Base-by-base conservation (phyloP, 1,284 basidiomycete species). In the Melanopsichium pennsylvanicum region DNA sequence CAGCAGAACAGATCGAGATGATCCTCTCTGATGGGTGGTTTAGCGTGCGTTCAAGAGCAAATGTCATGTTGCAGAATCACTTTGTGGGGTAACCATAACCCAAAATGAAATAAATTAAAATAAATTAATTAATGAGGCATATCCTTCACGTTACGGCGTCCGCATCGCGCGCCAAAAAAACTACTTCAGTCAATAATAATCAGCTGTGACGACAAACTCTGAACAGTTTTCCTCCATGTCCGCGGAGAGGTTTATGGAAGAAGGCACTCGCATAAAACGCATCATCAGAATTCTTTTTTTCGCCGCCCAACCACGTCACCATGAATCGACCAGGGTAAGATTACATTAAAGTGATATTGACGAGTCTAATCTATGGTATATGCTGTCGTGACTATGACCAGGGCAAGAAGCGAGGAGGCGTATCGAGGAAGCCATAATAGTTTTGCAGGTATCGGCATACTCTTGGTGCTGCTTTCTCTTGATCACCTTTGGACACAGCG, bases 391-490 rank as follows among this genome's bases (percentile, higher is more conserved):
- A 21, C 29, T 26, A 3, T 18, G 36, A 47, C 63, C 63, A 67
- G 1, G 56, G 44, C 27, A 60, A 13, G 36, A 67, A 67, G 27
- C 46, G 19, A n/a, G 57, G 48, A 29, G 52, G 33, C n/a, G 26
- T 39, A 2, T 26, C 19, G 10, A 57, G 37, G 25, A 57, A 62
- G 32, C 64, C 64, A 25, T 68, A 68, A 29, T 62, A 68, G 34
- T 58, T 68, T 18, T 62, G 64, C 25, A 62, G 12, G 37, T 21
- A 27, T 50, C 57, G 46, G 34, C 35, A 49, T 12, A 55, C 18
- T 35, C 44, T 38, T 23, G 42, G 19, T 6, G 29, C 3, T 12
- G n/a, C 44, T 27, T 35, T 18, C n/a, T 31, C 16, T 5, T 26
- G 19, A 6, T 29, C 32, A 11, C 4, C 36, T 4, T 37, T 7